Base-by-base conservation (phyloP, 2,329 filamentous ascomycete genomes). In the Fusarium pininemorale region DNA sequence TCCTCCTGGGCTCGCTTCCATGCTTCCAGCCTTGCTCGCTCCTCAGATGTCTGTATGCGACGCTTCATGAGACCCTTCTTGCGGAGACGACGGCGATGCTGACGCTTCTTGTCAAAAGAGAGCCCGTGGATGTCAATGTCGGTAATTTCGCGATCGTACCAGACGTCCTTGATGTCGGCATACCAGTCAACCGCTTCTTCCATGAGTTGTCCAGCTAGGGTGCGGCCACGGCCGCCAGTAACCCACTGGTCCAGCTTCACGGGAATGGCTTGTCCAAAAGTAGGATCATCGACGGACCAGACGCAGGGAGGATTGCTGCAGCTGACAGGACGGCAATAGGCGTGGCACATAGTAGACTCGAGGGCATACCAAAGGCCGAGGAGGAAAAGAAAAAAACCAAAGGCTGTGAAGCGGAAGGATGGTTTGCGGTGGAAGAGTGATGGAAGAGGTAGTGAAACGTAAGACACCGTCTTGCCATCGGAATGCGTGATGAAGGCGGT, bases 171-270 rank as follows among this genome's bases (percentile, higher is more conserved):
- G 11, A 84, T 68, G 37, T 90, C 88, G 1, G 87, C 87, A 28
- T 82, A 55, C 70, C 82, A 78, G 73, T 90, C 89, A 12, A 81
- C 80, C 4, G 85, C 70, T 41, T 88, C 84, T 56, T 89, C 85
- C 9, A 78, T 75, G 4, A 83, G 72, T 48, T 80, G 78, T n/a
- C 78, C 79, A 20, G 81, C 79, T 7, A 85, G 48, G 4, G 72
- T 75, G 42, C 87, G 86, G 10, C 87, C 87, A 39, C 80, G 81
- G 3, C 89, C 89, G 22, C 87, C 86, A 1, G 87, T 88, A 14
- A 84, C 78, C 89, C 89, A 91, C 74, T 91, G 85, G 77, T 92
- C 90, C 18, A 91, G 76, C 81, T 91, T 91, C 64, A 90, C 86
- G 7, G 90, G 90, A 51, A 91, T 83, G 3, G 89, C 88, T 44